phyloP scores from a whole-genome alignment of 164 flowering plant genomes.

The Vitis vinifera region ASM3070453v1 NC_081815.1:1261501-1262000 shows the following conservation, averaged over 20 bases:
- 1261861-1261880: neutral
- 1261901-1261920: neutral
- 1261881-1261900: neutral
- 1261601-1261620: no score
- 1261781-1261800: slow-evolving; percentile 70
- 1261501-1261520: no score
- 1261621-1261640: no score
- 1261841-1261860: slow-evolving; percentile 71
- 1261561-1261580: no score
- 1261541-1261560: no score
- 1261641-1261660: no score
- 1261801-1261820: slow-evolving; percentile 64
- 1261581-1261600: no score
- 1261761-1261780: slow-evolving; percentile 70
- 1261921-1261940: no score
- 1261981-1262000: no score
- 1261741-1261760: slow-evolving; percentile 84
- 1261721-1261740: slow-evolving; percentile 56
- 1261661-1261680: neutral
- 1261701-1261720: neutral
- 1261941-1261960: no score
- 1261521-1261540: no score
- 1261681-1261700: neutral
- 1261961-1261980: no score
- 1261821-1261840: slow-evolving; percentile 63